Evolutionary conservation across 345 rosid species (phyloP).

Genomic region (Acer yangbiense): DNA sequence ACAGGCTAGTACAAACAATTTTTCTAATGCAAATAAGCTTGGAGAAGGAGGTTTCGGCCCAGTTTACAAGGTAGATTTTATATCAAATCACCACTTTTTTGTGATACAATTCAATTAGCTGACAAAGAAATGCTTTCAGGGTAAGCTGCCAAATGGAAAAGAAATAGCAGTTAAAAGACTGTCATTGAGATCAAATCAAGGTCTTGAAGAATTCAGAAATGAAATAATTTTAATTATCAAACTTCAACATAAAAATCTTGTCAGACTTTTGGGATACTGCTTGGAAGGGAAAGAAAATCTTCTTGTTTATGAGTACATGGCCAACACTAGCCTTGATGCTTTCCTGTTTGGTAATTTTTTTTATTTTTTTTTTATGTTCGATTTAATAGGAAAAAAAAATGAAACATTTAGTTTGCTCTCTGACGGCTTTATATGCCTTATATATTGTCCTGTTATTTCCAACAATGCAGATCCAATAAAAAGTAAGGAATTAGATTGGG

Average conservation of each 20-base stretch:
- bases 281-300: constrained; percentile 47
- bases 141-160: constrained; percentile 38
- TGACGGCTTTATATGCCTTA: no score
- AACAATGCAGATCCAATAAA: constrained; percentile 34
- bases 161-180: constrained; percentile 60
- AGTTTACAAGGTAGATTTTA: constrained; percentile 41
- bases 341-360: constrained; percentile 38
- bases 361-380: not conserved
- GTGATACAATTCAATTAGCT: no score
- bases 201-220: constrained; percentile 53
- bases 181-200: constrained; percentile 52
- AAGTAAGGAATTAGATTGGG: constrained; percentile 40
- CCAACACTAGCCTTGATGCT: constrained; percentile 52
- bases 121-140: constrained; percentile 29
- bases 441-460: not conserved
- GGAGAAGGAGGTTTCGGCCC: constrained; percentile 66
- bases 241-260: constrained; percentile 62
- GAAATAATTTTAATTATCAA: constrained; percentile 51
- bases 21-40: constrained; percentile 46
- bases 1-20: constrained; percentile 41
- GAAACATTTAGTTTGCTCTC: no score
- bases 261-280: constrained; percentile 53
- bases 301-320: constrained; percentile 52
- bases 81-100: not conserved
- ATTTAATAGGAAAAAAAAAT: no score